phyloP scores from a whole-genome alignment of 129 eudicot species.

The Logfia minima region DNA sequence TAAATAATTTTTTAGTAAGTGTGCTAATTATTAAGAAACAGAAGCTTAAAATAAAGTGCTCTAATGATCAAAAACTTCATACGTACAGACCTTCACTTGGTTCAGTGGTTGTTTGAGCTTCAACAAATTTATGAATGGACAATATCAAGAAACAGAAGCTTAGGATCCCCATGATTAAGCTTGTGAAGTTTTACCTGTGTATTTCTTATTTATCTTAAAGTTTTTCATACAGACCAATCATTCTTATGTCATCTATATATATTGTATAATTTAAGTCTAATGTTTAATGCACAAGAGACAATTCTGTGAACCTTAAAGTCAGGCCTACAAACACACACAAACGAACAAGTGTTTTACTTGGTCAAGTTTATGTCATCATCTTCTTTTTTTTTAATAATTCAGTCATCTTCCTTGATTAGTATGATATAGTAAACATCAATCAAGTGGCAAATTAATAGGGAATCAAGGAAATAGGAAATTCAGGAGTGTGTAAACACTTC shows the following conservation, averaged over 20 bases:
- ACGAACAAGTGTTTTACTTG: slow-evolving; percentile 32
- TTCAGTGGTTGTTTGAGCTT: slow-evolving; percentile 51
- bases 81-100: slow-evolving; percentile 52
- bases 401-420: slow-evolving; percentile 23
- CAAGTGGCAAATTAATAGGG: slow-evolving; percentile 32
- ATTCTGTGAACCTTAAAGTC: slow-evolving; percentile 27
- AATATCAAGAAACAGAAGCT: slow-evolving; percentile 44
- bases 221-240: neutral
- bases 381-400: slow-evolving; percentile 16
- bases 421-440: slow-evolving; percentile 25
- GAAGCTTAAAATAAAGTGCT: neutral
- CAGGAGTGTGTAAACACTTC: slow-evolving; percentile 24
- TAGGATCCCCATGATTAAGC: slow-evolving; percentile 44
- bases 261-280: slow-evolving; percentile 2
- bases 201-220: neutral
- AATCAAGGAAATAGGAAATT: slow-evolving; percentile 16
- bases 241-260: slow-evolving; percentile 7
- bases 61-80: slow-evolving; percentile 10
- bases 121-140: slow-evolving; percentile 33
- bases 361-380: slow-evolving; percentile 33
- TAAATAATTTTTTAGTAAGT: no score
- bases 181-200: slow-evolving; percentile 1
- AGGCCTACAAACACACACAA: slow-evolving; percentile 21
- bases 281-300: slow-evolving; percentile 31
- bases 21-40: neutral